phyloP scores from a whole-genome alignment of 345 rosid species.

The Capsella bursapastoris region DNA sequence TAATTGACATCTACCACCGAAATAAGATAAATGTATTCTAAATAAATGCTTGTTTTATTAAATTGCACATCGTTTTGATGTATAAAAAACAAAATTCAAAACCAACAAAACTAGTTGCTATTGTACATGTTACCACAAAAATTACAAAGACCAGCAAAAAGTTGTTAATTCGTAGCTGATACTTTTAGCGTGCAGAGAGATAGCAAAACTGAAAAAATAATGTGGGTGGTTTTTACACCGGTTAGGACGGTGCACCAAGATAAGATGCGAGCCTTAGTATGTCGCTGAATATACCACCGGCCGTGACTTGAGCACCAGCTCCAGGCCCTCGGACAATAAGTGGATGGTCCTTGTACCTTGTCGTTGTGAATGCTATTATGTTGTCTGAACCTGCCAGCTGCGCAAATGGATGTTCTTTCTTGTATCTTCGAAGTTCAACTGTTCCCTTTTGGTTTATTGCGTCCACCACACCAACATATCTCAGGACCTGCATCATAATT shows the following conservation, averaged over 20 bases:
- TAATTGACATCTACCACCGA: too few species aligned
- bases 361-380: conserved; percentile 94
- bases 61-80: conserved; percentile 1
- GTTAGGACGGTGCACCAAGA: conserved; percentile 89
- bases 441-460: conserved; percentile 61
- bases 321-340: conserved; percentile 97
- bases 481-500: conserved; percentile 61
- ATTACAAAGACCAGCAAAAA: conserved; percentile 10
- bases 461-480: conserved; percentile 96
- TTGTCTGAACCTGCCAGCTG: conserved; percentile 92
- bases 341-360: conserved; percentile 88
- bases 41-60: conserved; percentile 3
- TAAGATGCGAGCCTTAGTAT: conserved; percentile 86
- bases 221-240: background rate
- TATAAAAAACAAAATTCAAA: background rate
- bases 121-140: conserved; percentile 26
- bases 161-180: conserved; percentile 23
- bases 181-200: conserved; percentile 9
- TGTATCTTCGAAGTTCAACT: conserved; percentile 80
- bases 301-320: conserved; percentile 98
- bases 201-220: conserved; percentile 33
- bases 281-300: conserved; percentile 96
- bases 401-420: conserved; percentile 83
- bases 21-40: background rate
- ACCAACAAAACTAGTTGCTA: conserved; percentile 22